Conservation (phyloP, 495 filamentous ascomycete species). For the Polyplosphaeria fusca region DNA sequence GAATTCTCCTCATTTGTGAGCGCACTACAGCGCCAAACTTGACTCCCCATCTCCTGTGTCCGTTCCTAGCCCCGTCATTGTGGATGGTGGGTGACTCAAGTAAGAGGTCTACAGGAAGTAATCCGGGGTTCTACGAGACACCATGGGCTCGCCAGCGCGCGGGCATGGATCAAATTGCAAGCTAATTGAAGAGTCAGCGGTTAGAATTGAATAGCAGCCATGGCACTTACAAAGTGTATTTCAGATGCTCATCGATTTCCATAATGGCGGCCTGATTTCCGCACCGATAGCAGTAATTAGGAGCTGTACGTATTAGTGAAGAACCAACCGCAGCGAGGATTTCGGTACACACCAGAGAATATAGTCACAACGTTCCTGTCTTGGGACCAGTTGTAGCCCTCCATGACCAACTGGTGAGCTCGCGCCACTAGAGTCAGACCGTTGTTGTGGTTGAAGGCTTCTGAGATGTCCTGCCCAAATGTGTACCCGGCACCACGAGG, state of each 20-base stretch:
- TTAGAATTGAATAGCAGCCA: conserved; percentile 35
- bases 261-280: conserved; percentile 99
- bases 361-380: conserved; percentile 98
- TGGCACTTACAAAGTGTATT: conserved; percentile 99
- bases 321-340: not conserved
- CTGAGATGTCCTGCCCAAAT: conserved; percentile 98
- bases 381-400: conserved; percentile 97
- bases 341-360: conserved; percentile 72
- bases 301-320: conserved; percentile 57
- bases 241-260: conserved; percentile 99
- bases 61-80: too few relatives aligned
- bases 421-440: conserved; percentile 91
- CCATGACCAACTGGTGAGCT: conserved; percentile 96
- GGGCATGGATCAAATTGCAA: conserved; percentile 99
- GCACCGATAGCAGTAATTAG: conserved; percentile 97
- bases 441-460: conserved; percentile 99
- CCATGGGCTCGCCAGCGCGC: conserved; percentile 96
- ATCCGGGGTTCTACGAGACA: conserved; percentile 91
- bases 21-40: too few relatives aligned
- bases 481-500: conserved; percentile 97
- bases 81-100: too few relatives aligned
- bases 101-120: conserved; percentile 87
- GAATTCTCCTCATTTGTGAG: too few relatives aligned
- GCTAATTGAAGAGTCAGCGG: conserved; percentile 49
- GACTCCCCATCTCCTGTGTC: too few relatives aligned